phyloP scores from a whole-genome alignment of 2,329 filamentous ascomycete species.

The Epichloe gansuensis region DNA sequence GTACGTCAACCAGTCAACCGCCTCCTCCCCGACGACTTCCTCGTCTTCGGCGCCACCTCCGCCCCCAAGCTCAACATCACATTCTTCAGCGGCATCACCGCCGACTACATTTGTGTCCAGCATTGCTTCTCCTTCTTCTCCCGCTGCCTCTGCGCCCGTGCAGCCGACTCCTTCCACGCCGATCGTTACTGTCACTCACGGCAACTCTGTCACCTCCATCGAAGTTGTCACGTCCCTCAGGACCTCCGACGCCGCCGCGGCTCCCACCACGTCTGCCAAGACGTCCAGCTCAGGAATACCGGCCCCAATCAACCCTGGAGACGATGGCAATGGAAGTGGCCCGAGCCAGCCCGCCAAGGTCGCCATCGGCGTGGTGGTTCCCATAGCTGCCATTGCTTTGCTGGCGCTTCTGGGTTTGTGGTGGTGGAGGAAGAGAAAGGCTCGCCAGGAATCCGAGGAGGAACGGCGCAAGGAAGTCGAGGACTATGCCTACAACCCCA shows the following conservation, averaged over 20 bases:
- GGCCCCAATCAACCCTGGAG: conserved; percentile 17
- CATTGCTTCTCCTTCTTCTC: conserved; percentile 1
- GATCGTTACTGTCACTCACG: conserved; percentile 15
- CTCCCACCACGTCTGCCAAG: not conserved
- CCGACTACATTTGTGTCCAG: conserved; percentile 7
- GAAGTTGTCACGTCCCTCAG: conserved; percentile 17
- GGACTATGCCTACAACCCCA: conserved; percentile 97
- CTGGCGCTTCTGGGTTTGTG: conserved; percentile 66
- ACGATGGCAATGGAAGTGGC: conserved; percentile 26
- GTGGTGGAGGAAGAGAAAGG: conserved; percentile 82
- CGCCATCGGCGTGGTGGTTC: conserved; percentile 86
- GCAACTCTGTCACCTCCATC: conserved; percentile 7
- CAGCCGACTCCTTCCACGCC: conserved; percentile 10
- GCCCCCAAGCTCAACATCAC: not conserved
- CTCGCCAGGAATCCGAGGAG: conserved; percentile 73
- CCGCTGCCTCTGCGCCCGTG: conserved; percentile 8
- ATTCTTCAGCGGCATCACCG: not conserved
- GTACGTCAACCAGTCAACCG: not conserved
- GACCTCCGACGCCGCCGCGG: conserved; percentile 10
- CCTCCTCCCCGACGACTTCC: not conserved
- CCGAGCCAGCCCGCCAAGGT: conserved; percentile 59
- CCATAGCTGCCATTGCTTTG: conserved; percentile 76
- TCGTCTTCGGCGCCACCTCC: not conserved
- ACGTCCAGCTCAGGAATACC: conserved; percentile 15
- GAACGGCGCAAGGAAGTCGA: conserved; percentile 90